Percentiles rank a stretch among this genome's conserved stretches.
phyloP scores from a whole-genome alignment of 257 asterid species.

The Cordia subcordata region DNA sequence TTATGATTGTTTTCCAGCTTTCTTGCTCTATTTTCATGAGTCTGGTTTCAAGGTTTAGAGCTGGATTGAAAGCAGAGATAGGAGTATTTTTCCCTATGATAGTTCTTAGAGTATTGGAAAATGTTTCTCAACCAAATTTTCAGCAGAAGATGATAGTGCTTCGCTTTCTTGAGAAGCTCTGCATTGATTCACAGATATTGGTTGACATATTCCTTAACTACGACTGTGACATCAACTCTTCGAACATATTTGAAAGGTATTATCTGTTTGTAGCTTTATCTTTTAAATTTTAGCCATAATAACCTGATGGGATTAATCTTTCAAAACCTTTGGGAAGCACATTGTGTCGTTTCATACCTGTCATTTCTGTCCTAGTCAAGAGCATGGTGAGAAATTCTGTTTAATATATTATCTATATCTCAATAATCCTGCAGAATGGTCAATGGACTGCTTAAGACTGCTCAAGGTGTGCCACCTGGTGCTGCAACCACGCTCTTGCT shows the following conservation, averaged over 20 bases:
- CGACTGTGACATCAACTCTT: constrained; percentile 97
- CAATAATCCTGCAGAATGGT: constrained; percentile 64
- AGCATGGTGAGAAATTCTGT: neutral
- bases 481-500: constrained; percentile 11
- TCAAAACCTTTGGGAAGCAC: neutral
- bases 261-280: constrained; percentile 17
- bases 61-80: constrained; percentile 81
- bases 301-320: constrained; percentile 12
- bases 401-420: neutral
- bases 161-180: constrained; percentile 86
- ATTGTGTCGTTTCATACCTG: constrained; percentile 5
- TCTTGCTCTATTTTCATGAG: constrained; percentile 88
- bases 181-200: constrained; percentile 86
- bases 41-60: constrained; percentile 83
- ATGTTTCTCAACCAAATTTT: constrained; percentile 92
- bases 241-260: constrained; percentile 97
- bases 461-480: constrained; percentile 97
- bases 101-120: constrained; percentile 86
- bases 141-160: constrained; percentile 98
- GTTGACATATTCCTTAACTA: constrained; percentile 96
- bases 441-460: constrained; percentile 97
- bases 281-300: constrained; percentile 4
- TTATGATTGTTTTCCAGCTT: constrained; percentile 83
- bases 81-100: constrained; percentile 99
- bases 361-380: too few relatives aligned